Percentiles rank a stretch among this genome's conserved stretches.
phyloP scores from a whole-genome alignment of 768 basidiomycete genomes.

The Suillus ampliporus region DNA sequence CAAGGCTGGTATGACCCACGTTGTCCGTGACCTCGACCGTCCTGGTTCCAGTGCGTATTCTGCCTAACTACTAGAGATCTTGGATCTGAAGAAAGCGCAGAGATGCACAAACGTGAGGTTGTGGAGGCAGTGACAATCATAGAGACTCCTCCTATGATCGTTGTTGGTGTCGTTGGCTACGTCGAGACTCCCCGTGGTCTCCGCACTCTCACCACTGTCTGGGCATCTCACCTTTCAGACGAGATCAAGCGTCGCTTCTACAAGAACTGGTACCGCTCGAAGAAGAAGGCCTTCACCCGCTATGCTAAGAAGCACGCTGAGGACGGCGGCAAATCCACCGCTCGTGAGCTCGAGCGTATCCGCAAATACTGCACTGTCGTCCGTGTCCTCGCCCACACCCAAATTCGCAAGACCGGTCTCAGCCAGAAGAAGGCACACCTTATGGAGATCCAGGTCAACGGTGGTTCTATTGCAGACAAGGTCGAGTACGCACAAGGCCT shows the following conservation, averaged over 20 bases:
- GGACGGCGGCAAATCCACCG: conserved; percentile 88
- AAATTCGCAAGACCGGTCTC: conserved; percentile 97
- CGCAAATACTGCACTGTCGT: conserved; percentile 99
- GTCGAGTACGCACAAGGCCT: conserved; percentile 92
- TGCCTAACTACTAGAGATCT: background rate
- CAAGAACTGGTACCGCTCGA: conserved; percentile 99
- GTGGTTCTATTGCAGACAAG: conserved; percentile 95
- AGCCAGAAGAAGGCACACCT: conserved; percentile 99
- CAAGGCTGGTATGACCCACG: conserved; percentile 99
- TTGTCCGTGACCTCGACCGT: conserved; percentile 98
- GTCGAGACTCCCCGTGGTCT: conserved; percentile 99
- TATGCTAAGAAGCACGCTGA: conserved; percentile 99
- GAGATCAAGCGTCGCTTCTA: conserved; percentile 99
- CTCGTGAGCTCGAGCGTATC: conserved; percentile 98
- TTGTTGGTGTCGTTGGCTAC: conserved; percentile 98
- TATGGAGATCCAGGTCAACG: conserved; percentile 99
- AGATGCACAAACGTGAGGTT: conserved; percentile 99
- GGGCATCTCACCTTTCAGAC: conserved; percentile 97
- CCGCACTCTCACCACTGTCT: conserved; percentile 97
- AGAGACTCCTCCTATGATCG: conserved; percentile 96
- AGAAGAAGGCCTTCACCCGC: conserved; percentile 99
- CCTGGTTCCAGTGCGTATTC: conserved; percentile 92
- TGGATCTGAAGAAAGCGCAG: conserved; percentile 45
- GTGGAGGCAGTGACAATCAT: conserved; percentile 97
- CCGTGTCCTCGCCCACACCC: conserved; percentile 98